A percentile compares a stretch with the other conserved stretches of the same genome.
These are phyloP conservation scores for Mortierella sp. DNA, from an alignment of 371 early-diverging fungal species.

Conservation along the genomic window DNA sequence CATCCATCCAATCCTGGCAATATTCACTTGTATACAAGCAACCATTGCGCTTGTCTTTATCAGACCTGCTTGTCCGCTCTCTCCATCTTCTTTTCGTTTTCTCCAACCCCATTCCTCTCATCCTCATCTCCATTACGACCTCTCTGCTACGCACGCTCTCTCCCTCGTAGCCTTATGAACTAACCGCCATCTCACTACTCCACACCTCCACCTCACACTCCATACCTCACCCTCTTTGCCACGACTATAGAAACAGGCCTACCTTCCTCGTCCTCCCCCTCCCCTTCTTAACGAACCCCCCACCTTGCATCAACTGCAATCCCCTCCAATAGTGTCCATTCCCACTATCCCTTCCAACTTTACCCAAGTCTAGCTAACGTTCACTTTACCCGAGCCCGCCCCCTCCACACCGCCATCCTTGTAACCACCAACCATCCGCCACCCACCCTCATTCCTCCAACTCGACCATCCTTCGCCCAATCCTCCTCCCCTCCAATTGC, in stretches of 20 bases:
- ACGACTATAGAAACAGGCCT: not conserved
- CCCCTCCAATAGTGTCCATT: conserved; percentile 13
- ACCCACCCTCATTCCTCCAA: not conserved
- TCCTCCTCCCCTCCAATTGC: not conserved
- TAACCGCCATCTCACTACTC: too few species aligned
- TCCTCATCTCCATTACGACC: too few species aligned
- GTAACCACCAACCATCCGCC: not conserved
- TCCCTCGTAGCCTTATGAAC: too few species aligned
- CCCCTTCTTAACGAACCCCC: conserved; percentile 40
- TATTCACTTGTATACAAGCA: too few species aligned
- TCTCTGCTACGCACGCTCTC: too few species aligned
- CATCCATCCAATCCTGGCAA: not conserved
- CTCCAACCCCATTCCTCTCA: too few species aligned
- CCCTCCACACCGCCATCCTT: not conserved
- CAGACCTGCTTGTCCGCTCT: too few species aligned
- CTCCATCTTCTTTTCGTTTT: too few species aligned
- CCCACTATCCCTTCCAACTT: conserved; percentile 30
- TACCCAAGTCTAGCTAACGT: not conserved
- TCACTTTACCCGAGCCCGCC: not conserved
- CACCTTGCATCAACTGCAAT: conserved; percentile 52
- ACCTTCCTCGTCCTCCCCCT: not conserved
- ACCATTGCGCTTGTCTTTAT: too few species aligned
- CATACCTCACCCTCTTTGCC: not conserved
- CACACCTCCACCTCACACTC: not conserved
- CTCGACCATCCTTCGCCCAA: not conserved